Conservation (phyloP, 352 stramenopile genomes). For the Hyaloperonospora brassicae region DNA sequence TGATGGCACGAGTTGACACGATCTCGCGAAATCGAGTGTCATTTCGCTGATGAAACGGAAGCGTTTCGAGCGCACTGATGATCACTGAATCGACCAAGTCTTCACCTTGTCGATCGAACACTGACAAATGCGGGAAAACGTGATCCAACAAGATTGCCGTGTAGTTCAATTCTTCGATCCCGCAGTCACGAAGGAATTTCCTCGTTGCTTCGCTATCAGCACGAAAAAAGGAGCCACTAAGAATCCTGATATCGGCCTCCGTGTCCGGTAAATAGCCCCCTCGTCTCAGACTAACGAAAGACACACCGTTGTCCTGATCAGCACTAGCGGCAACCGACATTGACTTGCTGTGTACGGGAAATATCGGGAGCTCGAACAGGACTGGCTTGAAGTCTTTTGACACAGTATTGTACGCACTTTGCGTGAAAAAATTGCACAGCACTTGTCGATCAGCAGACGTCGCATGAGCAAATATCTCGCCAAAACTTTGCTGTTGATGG, state of each 20-base stretch:
- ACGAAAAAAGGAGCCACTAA: slow-evolving; percentile 47
- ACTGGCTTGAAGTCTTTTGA: slow-evolving; percentile 29
- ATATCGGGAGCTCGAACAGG: slow-evolving; percentile 46
- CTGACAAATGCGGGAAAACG: slow-evolving; percentile 45
- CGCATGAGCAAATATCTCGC: slow-evolving; percentile 31
- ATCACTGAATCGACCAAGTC: slow-evolving; percentile 47
- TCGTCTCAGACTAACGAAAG: slow-evolving; percentile 28
- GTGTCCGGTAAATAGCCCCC: slow-evolving; percentile 35
- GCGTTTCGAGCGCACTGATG: slow-evolving; percentile 32
- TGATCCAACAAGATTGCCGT: slow-evolving; percentile 51
- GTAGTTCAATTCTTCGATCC: slow-evolving; percentile 48
- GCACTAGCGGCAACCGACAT: background rate
- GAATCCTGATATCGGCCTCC: slow-evolving; percentile 35
- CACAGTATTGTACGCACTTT: slow-evolving; percentile 28
- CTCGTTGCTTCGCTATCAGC: slow-evolving; percentile 27
- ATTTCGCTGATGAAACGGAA: slow-evolving; percentile 47
- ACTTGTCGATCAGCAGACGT: slow-evolving; percentile 21
- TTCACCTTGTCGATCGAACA: slow-evolving; percentile 25
- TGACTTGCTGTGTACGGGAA: slow-evolving; percentile 25
- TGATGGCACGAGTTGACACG: slow-evolving; percentile 31
- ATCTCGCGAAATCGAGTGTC: slow-evolving; percentile 41
- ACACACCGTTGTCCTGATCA: background rate
- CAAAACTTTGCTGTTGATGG: slow-evolving; percentile 27
- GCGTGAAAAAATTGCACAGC: slow-evolving; percentile 39
- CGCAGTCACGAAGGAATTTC: slow-evolving; percentile 40